These are phyloP conservation scores for Silene coronaria DNA, from an alignment of 179 eudicot species.

Conservation along the genomic window DNA sequence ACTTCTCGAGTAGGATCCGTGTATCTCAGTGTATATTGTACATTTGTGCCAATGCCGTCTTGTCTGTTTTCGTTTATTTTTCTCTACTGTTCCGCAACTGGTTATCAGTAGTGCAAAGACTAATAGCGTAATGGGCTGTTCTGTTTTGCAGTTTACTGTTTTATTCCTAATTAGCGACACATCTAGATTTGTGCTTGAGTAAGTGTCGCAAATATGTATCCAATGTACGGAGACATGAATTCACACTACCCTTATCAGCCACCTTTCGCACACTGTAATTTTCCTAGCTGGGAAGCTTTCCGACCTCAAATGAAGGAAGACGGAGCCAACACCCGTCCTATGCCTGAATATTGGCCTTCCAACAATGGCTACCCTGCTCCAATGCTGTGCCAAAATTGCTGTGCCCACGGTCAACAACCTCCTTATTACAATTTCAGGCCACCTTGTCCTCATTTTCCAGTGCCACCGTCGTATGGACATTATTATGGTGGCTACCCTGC, in stretches of 20 bases:
- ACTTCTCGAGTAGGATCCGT: too few relatives aligned
- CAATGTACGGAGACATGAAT: constrained; percentile 27
- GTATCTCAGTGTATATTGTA: too few relatives aligned
- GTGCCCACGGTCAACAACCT: constrained; percentile 34
- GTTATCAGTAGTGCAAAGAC: neutral
- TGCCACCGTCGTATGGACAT: constrained; percentile 26
- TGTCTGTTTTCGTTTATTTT: too few relatives aligned
- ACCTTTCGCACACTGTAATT: constrained; percentile 24
- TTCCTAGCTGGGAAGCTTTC: constrained; percentile 33
- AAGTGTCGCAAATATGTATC: constrained; percentile 31
- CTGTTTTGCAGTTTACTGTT: neutral
- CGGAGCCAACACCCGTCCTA: constrained; percentile 19
- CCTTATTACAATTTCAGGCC: constrained; percentile 33
- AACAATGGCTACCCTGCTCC: constrained; percentile 35
- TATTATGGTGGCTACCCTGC: constrained; percentile 35
- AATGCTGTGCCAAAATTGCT: constrained; percentile 39
- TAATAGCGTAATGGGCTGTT: neutral
- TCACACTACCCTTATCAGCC: constrained; percentile 26
- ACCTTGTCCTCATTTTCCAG: constrained; percentile 38
- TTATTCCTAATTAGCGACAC: neutral
- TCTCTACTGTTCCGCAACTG: too few relatives aligned
- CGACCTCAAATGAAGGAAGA: constrained; percentile 36
- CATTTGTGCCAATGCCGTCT: too few relatives aligned
- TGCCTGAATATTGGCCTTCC: constrained; percentile 40
- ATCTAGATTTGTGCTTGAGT: neutral